A percentile compares a stretch with the other conserved stretches of the same genome.
Evolutionary conservation across 2,329 filamentous ascomycete genomes (phyloP).

Genomic region (Aspergillus neotritici): DNA sequence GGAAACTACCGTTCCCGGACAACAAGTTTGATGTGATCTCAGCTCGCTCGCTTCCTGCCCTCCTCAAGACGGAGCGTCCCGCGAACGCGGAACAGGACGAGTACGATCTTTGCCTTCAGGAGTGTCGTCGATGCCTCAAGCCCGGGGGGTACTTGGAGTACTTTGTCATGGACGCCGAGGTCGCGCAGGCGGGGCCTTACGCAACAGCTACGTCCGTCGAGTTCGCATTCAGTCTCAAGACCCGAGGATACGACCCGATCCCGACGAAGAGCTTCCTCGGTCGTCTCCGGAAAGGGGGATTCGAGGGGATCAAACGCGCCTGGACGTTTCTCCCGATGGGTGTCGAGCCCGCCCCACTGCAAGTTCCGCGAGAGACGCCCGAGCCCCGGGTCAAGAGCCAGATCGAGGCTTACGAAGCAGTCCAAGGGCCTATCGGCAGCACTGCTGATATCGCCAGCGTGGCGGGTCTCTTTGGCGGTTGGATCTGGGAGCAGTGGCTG

Average conservation of each 20-base stretch:
- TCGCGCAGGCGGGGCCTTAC: constrained; percentile 74
- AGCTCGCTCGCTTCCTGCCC: constrained; percentile 75
- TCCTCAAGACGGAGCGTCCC: constrained; percentile 65
- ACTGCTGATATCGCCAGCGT: constrained; percentile 68
- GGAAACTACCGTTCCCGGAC: constrained; percentile 76
- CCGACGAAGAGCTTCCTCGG: constrained; percentile 76
- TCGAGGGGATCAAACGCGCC: constrained; percentile 71
- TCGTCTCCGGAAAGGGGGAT: constrained; percentile 68
- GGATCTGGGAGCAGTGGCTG: constrained; percentile 96
- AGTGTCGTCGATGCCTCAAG: constrained; percentile 88
- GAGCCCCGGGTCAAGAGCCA: constrained; percentile 32
- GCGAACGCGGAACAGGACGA: constrained; percentile 69
- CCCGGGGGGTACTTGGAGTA: constrained; percentile 92
- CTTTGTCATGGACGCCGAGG: constrained; percentile 79
- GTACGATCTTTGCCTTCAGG: constrained; percentile 76
- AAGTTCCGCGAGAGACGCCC: constrained; percentile 40
- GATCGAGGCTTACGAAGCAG: constrained; percentile 53
- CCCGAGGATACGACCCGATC: constrained; percentile 79
- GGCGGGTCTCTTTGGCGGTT: constrained; percentile 75
- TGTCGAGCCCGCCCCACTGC: constrained; percentile 40
- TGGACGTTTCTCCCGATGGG: constrained; percentile 91
- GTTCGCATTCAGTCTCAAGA: constrained; percentile 84
- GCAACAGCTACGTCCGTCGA: constrained; percentile 81
- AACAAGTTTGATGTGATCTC: constrained; percentile 89
- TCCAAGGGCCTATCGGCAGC: constrained; percentile 53